Evolutionary conservation across 2,329 filamentous ascomycete genomes (phyloP), one percentile per base, ranked within the genome.

Genomic region (Colletotrichum sp.): DNA sequence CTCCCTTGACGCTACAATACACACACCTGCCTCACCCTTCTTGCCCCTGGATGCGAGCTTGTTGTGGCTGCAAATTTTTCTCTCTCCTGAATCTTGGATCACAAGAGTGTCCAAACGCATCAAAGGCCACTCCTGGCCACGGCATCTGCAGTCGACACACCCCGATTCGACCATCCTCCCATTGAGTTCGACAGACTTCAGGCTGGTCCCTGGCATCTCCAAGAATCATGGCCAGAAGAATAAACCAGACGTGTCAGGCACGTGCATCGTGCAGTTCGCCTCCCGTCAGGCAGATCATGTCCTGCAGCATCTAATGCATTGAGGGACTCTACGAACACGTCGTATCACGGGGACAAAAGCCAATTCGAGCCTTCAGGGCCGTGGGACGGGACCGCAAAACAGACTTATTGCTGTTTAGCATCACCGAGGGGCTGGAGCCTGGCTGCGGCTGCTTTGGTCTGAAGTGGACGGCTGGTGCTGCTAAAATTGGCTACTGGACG

Each of bases 401-500:
- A 49, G 62, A 55, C 69, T 72, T 66, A 62, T 32, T n/a, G 57
- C 63, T 15, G 55, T 63, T 57, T 26, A 15, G 59, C 63, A 60
- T 21, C 59, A 34, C 30, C 55, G 44, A 52, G 44, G 44, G 44
- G 44, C 44, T 52, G 44, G 44, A 21, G 44, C 44, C 44, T 49
- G 39, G 65, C 28, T 57, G 18, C 52, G 34, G 60, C 39, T 49
- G 70, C 57, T 64, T 34, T 49, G 34, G 64, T 74, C 74, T 69
- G 74, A 74, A 59, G 64, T 76, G 21, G 39, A 63, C 28, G 63
- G 70, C 64, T 36, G 12, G 30, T 26, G 39, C n/a, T 76, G 74
- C 70, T 76, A 76, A 69, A 69, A 59, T 76, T 74, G 74, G 74
- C 57, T 36, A 68, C 70, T 26, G 16, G 44, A 63, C 55, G 63